Conservation (phyloP, 352 stramenopile species). For the Plasmopara muralis region DNA sequence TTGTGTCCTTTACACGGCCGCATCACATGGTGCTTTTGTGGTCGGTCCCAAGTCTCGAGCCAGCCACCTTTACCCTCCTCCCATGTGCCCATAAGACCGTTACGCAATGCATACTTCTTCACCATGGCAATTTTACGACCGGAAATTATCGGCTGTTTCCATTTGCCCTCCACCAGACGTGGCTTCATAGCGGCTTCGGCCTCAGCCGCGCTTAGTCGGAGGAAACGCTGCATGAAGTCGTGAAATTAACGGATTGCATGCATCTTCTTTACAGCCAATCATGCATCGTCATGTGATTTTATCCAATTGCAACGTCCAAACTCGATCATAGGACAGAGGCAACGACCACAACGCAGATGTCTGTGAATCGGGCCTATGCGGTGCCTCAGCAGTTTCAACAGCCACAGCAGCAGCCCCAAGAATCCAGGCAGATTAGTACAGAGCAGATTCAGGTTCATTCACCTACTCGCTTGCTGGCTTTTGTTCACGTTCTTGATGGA, state of each 20-base stretch:
- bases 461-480: background rate
- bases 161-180: slow-evolving; percentile 72
- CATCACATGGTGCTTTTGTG: slow-evolving; percentile 85
- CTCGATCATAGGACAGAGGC: background rate
- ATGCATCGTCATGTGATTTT: background rate
- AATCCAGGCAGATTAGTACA: slow-evolving; percentile 63
- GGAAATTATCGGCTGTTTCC: slow-evolving; percentile 76
- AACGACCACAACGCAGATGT: slow-evolving; percentile 23
- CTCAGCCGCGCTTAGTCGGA: slow-evolving; percentile 63
- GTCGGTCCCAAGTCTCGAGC: slow-evolving; percentile 67
- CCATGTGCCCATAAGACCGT: slow-evolving; percentile 70
- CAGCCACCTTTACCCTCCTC: slow-evolving; percentile 74
- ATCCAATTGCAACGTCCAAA: too few species aligned
- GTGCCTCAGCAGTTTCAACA: slow-evolving; percentile 21
- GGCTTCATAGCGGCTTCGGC: slow-evolving; percentile 77
- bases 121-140: slow-evolving; percentile 74
- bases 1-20: slow-evolving; percentile 73
- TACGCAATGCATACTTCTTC: slow-evolving; percentile 73
- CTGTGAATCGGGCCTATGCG: slow-evolving; percentile 26
- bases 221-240: slow-evolving; percentile 52
- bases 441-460: slow-evolving; percentile 73
- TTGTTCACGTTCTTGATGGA: background rate
- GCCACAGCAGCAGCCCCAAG: slow-evolving; percentile 18
- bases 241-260: slow-evolving; percentile 10
- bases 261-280: slow-evolving; percentile 4